Conservation (phyloP, 2,329 filamentous ascomycete genomes). For the Raffaelea ambrosiae region DNA sequence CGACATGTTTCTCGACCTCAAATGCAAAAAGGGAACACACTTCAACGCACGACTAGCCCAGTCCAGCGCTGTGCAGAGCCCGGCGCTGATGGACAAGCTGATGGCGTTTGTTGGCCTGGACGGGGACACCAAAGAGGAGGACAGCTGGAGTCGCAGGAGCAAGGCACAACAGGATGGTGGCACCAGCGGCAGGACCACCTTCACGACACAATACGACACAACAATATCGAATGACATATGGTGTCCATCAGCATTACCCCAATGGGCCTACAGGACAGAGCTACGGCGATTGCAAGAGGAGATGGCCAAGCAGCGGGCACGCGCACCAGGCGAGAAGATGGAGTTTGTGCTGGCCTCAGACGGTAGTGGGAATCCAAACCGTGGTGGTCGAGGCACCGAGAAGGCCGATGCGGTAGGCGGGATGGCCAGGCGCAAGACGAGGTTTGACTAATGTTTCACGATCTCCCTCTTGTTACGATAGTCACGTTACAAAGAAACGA, state of each 20-base stretch:
- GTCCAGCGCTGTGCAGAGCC: slow-evolving; percentile 62
- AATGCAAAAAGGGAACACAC: slow-evolving; percentile 60
- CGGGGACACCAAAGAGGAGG: slow-evolving; percentile 7
- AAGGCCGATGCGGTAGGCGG: neutral
- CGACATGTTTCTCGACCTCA: slow-evolving; percentile 66
- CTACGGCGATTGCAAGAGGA: slow-evolving; percentile 41
- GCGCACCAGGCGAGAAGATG: slow-evolving; percentile 32
- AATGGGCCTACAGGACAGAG: slow-evolving; percentile 41
- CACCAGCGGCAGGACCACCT: neutral
- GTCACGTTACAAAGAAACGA: no score
- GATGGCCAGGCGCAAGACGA: neutral
- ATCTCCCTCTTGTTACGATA: no score
- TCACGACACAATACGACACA: slow-evolving; percentile 54
- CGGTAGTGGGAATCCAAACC: neutral
- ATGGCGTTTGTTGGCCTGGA: slow-evolving; percentile 54
- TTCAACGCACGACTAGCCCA: slow-evolving; percentile 68
- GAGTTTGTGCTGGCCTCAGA: slow-evolving; percentile 37
- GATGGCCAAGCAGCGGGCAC: slow-evolving; percentile 34
- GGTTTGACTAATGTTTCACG: neutral
- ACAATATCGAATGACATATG: slow-evolving; percentile 48
- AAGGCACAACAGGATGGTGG: neutral
- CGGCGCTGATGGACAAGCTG: slow-evolving; percentile 62
- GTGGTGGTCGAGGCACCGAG: slow-evolving; percentile 5
- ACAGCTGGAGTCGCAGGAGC: neutral
- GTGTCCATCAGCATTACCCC: slow-evolving; percentile 48